Base-by-base conservation (phyloP, 2,329 filamentous ascomycete species). In the Claviceps sorghi region DNA sequence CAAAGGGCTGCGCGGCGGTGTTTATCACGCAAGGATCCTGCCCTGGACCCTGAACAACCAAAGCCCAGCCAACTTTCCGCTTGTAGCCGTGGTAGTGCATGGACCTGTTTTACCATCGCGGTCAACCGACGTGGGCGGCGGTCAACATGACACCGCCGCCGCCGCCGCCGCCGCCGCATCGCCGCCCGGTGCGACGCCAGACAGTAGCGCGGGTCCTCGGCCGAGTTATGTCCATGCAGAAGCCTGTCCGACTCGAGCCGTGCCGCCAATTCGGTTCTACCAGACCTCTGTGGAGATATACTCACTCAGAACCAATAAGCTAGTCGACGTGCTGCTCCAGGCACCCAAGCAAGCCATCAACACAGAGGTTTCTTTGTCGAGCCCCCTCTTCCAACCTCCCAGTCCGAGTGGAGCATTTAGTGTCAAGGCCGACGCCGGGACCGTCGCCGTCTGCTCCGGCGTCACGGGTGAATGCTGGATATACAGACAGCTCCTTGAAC, bases 221-320 rank as follows among this genome's bases (percentile, higher is more conserved):
- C 64, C 68, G 4, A 66, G 69, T 21, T 62, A 63, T 52, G 61
- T 67, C 41, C 70, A 65, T 57, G 67, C 68, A 57, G 68, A 67
- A 45, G 62, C 60, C 46, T 59, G 60, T 52, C 60, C 65, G 51
- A 68, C 60, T 36, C 69, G 67, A 51, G 58, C 62, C 51, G 55
- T 62, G 41, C 58, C 69, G 41, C 59, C 65, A 5, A 72, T 82
- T 54, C 77, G 79, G 49, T 75, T 76, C 47, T 94, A 91, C 61
- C 89, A 95, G 66, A 96, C 90, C 0, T 84, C 84, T 0, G 88
- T 95, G 6, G 88, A 96, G 59, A 73, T 97, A 0, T 95, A 91
- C 66, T 96, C 90, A 1, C 71, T 97, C 54, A 81, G 79, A 59
- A 86, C 83, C n/a, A 83, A 82, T 59, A 76, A 79, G 55, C 78